Conservation (phyloP, 1,284 basidiomycete genomes). For the Ustilago curta region DNA sequence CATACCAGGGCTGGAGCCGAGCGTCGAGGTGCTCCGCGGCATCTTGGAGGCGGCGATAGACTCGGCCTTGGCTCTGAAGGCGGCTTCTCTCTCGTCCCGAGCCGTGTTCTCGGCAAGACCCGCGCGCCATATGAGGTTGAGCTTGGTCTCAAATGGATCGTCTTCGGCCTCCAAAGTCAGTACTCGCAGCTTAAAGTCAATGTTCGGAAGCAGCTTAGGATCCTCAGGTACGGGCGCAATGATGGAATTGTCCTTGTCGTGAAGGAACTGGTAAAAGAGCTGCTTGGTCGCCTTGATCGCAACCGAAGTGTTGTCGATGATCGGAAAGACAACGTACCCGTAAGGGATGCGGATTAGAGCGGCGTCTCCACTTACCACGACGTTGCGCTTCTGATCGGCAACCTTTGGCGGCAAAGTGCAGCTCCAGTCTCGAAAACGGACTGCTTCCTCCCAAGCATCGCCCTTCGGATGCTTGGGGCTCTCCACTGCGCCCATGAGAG, state of each 20-base stretch:
- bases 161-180: conserved; percentile 83
- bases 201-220: conserved; percentile 72
- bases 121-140: conserved; percentile 82
- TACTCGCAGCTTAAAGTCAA: conserved; percentile 75
- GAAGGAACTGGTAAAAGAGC: conserved; percentile 70
- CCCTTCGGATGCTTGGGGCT: conserved; percentile 48
- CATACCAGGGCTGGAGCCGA: conserved; percentile 18
- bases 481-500: conserved; percentile 71
- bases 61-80: conserved; percentile 82
- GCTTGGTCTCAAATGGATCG: conserved; percentile 83
- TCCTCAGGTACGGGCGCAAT: conserved; percentile 62
- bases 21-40: conserved; percentile 68
- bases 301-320: conserved; percentile 70
- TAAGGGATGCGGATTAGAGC: conserved; percentile 82
- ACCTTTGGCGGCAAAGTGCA: conserved; percentile 63
- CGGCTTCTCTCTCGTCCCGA: conserved; percentile 82
- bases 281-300: conserved; percentile 71
- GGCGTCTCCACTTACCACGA: conserved; percentile 75
- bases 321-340: conserved; percentile 77
- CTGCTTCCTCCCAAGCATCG: conserved; percentile 83
- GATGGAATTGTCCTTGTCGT: conserved; percentile 60
- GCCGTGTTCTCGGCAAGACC: conserved; percentile 81
- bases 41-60: conserved; percentile 57
- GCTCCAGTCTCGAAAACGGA: conserved; percentile 76
- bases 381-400: conserved; percentile 22